Evolutionary conservation across 2,329 filamentous ascomycete genomes (phyloP).

Genomic region (Sporothrix pseudoabietina): DNA sequence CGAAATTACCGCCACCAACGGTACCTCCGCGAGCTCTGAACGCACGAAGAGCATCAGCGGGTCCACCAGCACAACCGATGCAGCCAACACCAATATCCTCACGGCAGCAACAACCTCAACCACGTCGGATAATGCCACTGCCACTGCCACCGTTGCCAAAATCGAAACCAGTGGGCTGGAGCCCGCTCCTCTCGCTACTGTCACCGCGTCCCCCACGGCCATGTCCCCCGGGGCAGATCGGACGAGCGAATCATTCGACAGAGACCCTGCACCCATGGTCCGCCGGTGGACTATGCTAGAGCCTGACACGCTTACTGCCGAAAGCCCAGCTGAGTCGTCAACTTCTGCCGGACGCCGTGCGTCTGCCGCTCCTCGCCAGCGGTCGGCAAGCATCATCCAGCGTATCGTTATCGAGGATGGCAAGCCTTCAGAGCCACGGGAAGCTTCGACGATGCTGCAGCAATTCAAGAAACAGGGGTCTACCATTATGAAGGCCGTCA

Average conservation of each 20-base stretch:
- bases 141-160: neutral
- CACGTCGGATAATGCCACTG: neutral
- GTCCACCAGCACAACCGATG: neutral
- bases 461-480: slow-evolving; percentile 52
- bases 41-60: neutral
- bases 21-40: neutral
- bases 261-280: slow-evolving; percentile 38
- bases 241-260: slow-evolving; percentile 31
- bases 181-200: neutral
- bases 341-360: slow-evolving; percentile 38
- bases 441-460: slow-evolving; percentile 48
- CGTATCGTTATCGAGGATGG: slow-evolving; percentile 58
- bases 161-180: neutral
- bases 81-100: neutral
- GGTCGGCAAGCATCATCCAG: slow-evolving; percentile 64
- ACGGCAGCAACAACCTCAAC: neutral
- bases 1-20: neutral
- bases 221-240: neutral
- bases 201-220: neutral
- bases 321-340: slow-evolving; percentile 34
- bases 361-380: slow-evolving; percentile 45
- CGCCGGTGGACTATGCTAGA: slow-evolving; percentile 43
- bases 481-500: slow-evolving; percentile 72
- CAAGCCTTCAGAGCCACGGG: slow-evolving; percentile 45
- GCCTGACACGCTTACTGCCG: neutral